phyloP scores from a whole-genome alignment of 2,329 filamentous ascomycete species.

The Fusarium sp. region DNA sequence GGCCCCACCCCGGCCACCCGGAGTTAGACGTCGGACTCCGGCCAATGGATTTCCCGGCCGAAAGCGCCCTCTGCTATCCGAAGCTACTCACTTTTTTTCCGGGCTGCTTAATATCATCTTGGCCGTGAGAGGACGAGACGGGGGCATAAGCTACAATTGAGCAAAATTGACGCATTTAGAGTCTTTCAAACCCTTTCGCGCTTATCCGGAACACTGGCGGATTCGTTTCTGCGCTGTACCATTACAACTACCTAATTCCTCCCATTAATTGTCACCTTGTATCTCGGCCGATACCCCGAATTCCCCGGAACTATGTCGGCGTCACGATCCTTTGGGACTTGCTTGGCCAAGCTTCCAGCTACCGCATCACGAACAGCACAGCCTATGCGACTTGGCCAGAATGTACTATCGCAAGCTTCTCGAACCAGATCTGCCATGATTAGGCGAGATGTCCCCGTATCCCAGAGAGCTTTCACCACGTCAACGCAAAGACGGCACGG shows the following conservation, averaged over 20 bases:
- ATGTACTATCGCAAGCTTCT: constrained; percentile 29
- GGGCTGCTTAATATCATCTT: constrained; percentile 50
- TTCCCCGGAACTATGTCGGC: constrained; percentile 49
- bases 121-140: constrained; percentile 51
- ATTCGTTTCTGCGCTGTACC: constrained; percentile 14
- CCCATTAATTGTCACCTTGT: constrained; percentile 13
- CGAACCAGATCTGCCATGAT: constrained; percentile 39
- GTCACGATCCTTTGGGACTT: constrained; percentile 52
- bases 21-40: constrained; percentile 49
- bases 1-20: constrained; percentile 40
- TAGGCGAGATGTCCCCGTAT: constrained; percentile 33
- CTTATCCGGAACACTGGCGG: constrained; percentile 14
- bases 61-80: constrained; percentile 48
- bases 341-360: constrained; percentile 52
- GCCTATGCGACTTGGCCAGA: constrained; percentile 40
- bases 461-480: constrained; percentile 72
- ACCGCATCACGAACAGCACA: constrained; percentile 50
- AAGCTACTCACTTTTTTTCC: constrained; percentile 48
- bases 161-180: constrained; percentile 46
- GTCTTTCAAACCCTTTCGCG: constrained; percentile 28
- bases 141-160: constrained; percentile 47
- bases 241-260: constrained; percentile 11
- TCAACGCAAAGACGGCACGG: constrained; percentile 75
- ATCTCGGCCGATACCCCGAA: constrained; percentile 30
- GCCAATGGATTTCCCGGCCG: constrained; percentile 54